phyloP scores from a whole-genome alignment of 164 flowering plant species.

The Tinospora cordifolia region DNA sequence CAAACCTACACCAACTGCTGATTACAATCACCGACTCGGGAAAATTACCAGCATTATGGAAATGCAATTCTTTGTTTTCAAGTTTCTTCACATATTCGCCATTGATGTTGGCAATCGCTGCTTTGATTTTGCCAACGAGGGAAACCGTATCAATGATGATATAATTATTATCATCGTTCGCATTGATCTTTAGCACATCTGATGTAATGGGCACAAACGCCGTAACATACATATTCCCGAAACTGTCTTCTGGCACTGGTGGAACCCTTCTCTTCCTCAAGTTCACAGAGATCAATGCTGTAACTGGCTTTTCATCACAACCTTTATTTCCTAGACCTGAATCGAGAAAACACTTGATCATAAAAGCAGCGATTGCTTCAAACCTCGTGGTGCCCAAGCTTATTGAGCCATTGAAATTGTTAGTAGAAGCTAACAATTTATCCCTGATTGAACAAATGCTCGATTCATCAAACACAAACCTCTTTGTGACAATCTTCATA shows the following conservation, averaged over 20 bases:
- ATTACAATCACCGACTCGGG: conserved; percentile 21
- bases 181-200: no score
- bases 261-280: conserved; percentile 30
- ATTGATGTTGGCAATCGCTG: no score
- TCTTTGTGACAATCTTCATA: conserved; percentile 23
- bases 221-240: no score
- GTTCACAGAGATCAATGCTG: conserved; percentile 31
- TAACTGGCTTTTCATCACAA: conserved; percentile 1
- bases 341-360: conserved; percentile 32
- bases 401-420: not conserved
- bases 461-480: conserved; percentile 37
- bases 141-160: no score
- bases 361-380: conserved; percentile 38
- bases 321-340: not conserved
- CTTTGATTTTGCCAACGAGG: no score
- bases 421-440: no score
- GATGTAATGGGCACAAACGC: no score
- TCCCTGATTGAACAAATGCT: conserved; percentile 27
- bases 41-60: not conserved
- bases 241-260: conserved; percentile 13
- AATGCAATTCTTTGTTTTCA: no score
- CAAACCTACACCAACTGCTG: conserved; percentile 13
- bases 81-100: no score
- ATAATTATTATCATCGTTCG: no score
- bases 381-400: conserved; percentile 30